Conservation (phyloP, 257 asterid species). For the Capsicum rhomboideum region DNA sequence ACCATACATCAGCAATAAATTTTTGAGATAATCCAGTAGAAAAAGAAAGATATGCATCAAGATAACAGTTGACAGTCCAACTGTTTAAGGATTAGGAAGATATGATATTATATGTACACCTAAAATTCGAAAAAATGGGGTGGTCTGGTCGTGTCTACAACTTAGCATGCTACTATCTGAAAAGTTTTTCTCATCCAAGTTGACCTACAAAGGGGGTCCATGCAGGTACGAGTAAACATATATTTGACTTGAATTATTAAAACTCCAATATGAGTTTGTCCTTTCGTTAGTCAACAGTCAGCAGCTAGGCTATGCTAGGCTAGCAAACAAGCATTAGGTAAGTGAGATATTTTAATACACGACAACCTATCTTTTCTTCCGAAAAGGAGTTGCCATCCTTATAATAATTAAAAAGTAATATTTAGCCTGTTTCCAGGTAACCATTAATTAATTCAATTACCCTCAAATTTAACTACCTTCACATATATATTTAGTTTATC, state of each 20-base stretch:
- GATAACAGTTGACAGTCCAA: background rate
- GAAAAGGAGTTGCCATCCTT: background rate
- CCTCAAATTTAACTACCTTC: no score
- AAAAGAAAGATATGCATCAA: background rate
- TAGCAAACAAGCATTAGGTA: background rate
- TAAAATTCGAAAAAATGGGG: background rate
- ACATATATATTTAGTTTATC: background rate
- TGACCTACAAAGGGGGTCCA: background rate
- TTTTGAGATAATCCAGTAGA: background rate
- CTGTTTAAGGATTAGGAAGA: background rate
- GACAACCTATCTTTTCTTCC: background rate
- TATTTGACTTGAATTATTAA: background rate
- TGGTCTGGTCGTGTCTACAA: background rate
- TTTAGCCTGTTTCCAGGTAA: background rate
- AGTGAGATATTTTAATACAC: background rate
- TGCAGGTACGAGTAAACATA: background rate
- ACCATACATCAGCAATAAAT: background rate
- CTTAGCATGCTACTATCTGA: background rate
- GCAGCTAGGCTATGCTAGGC: background rate
- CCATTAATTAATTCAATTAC: no score
- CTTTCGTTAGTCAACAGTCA: background rate
- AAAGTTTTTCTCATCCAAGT: background rate
- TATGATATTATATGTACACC: background rate
- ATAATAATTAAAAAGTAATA: background rate
- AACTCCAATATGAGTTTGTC: background rate